These are phyloP conservation scores for Camellia sinensis DNA, from an alignment of 148 eudicot genomes.

Conservation along the genomic window DNA sequence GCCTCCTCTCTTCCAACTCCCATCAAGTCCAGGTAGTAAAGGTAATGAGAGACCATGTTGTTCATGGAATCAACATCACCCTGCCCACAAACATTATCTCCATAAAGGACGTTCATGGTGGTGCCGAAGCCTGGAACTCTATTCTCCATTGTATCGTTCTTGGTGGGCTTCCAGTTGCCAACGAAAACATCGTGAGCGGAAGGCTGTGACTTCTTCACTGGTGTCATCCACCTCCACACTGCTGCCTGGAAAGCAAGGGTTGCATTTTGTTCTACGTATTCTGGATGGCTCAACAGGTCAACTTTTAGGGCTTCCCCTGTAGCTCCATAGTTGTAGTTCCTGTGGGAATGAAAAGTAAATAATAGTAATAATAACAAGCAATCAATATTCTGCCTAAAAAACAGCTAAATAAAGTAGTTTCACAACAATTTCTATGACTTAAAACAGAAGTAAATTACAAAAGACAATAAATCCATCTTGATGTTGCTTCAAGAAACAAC, in stretches of 20 bases:
- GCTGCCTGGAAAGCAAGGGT: constrained; percentile 89
- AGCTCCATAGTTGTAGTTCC: constrained; percentile 91
- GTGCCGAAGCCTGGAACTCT: constrained; percentile 82
- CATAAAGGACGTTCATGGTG: constrained; percentile 83
- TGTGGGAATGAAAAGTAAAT: constrained; percentile 17
- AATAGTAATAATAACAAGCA: no score
- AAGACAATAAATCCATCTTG: neutral
- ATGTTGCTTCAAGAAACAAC: neutral
- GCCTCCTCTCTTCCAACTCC: constrained; percentile 82
- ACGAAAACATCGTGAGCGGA: constrained; percentile 76
- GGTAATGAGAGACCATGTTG: constrained; percentile 69
- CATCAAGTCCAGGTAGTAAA: constrained; percentile 71
- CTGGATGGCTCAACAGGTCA: constrained; percentile 83
- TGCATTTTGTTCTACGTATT: constrained; percentile 87
- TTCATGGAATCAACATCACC: constrained; percentile 79
- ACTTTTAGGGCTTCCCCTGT: constrained; percentile 61
- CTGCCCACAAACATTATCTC: constrained; percentile 72
- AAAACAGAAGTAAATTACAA: neutral
- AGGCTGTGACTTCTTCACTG: constrained; percentile 70
- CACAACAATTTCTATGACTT: no score
- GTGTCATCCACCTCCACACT: constrained; percentile 85
- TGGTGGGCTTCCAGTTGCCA: constrained; percentile 85
- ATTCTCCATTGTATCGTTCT: constrained; percentile 73
- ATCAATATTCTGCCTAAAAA: no score
- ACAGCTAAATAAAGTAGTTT: no score